phyloP scores from a whole-genome alignment of 805 yeast genomes.

The Metschnikowia matae region DNA sequence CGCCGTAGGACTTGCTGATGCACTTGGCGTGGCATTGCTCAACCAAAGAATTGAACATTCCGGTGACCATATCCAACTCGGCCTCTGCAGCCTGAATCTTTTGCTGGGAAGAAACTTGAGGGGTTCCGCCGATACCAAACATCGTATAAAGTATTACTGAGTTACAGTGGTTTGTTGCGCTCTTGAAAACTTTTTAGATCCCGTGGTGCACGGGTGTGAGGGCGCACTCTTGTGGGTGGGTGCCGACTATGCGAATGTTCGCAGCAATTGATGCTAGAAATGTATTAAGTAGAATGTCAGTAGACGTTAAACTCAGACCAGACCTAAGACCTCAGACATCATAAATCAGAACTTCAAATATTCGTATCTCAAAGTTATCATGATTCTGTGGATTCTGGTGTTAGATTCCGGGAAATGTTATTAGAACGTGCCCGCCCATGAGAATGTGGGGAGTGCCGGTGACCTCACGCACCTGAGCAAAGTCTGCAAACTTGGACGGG shows the following conservation, averaged over 20 bases:
- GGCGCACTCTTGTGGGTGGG: neutral
- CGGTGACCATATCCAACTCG: constrained; percentile 94
- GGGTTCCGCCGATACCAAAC: constrained; percentile 74
- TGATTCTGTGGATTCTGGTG: too few relatives aligned
- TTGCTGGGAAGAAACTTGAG: constrained; percentile 69
- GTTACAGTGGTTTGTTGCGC: constrained; percentile 2
- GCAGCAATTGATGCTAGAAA: constrained; percentile 1
- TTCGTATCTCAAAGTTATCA: too few relatives aligned
- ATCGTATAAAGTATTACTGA: constrained; percentile 26
- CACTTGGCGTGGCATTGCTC: constrained; percentile 88
- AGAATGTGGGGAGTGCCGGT: constrained; percentile 22
- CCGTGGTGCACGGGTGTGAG: constrained; percentile 13
- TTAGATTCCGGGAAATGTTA: constrained; percentile 35
- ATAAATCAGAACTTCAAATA: too few relatives aligned
- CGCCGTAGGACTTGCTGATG: constrained; percentile 60
- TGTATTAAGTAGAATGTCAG: neutral
- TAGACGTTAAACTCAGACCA: neutral
- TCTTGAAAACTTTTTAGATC: constrained; percentile 10
- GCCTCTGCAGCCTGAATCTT: constrained; percentile 91
- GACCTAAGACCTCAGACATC: too few relatives aligned
- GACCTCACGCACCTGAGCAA: constrained; percentile 17
- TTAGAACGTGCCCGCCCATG: constrained; percentile 34
- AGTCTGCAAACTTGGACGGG: constrained; percentile 30
- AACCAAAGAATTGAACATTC: constrained; percentile 90
- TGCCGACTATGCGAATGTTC: neutral